These are phyloP conservation scores for Pyricularia grisea DNA, from an alignment of 2,329 filamentous ascomycete genomes.

Conservation along the genomic window DNA sequence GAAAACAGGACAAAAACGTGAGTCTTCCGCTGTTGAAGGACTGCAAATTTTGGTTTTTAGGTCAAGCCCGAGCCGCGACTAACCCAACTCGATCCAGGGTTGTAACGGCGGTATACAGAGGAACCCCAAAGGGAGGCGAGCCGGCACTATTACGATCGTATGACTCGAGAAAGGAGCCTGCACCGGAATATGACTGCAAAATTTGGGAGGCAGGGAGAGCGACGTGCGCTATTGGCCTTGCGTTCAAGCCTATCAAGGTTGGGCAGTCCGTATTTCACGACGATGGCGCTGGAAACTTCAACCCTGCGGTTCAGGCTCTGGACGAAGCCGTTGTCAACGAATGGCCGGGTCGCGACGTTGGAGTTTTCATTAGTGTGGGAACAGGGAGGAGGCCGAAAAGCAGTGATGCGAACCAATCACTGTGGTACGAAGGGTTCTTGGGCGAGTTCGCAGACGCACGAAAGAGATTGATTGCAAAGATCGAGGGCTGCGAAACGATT, in stretches of 20 bases:
- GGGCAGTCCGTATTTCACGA: slow-evolving; percentile 93
- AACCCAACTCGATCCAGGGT: slow-evolving; percentile 42
- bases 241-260: slow-evolving; percentile 92
- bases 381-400: slow-evolving; percentile 70
- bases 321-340: slow-evolving; percentile 90
- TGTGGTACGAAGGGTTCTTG: slow-evolving; percentile 92
- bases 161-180: slow-evolving; percentile 84
- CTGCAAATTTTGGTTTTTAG: slow-evolving; percentile 7
- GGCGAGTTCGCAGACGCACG: slow-evolving; percentile 89
- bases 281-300: slow-evolving; percentile 85
- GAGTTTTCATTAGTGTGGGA: slow-evolving; percentile 88
- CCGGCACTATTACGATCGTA: slow-evolving; percentile 82
- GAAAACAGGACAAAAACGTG: slow-evolving; percentile 87
- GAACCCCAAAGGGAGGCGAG: slow-evolving; percentile 57
- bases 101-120: slow-evolving; percentile 85
- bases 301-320: slow-evolving; percentile 74
- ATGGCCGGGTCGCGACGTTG: slow-evolving; percentile 88
- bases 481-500: slow-evolving; percentile 88
- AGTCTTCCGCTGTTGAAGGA: slow-evolving; percentile 24
- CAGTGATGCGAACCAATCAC: slow-evolving; percentile 59
- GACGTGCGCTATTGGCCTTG: slow-evolving; percentile 82
- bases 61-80: neutral
- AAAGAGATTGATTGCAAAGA: slow-evolving; percentile 75
- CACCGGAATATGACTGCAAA: slow-evolving; percentile 85
- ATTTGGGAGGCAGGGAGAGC: slow-evolving; percentile 96